Conservation (phyloP, 768 basidiomycete genomes). For the Cystobasidium onofrii region DNA sequence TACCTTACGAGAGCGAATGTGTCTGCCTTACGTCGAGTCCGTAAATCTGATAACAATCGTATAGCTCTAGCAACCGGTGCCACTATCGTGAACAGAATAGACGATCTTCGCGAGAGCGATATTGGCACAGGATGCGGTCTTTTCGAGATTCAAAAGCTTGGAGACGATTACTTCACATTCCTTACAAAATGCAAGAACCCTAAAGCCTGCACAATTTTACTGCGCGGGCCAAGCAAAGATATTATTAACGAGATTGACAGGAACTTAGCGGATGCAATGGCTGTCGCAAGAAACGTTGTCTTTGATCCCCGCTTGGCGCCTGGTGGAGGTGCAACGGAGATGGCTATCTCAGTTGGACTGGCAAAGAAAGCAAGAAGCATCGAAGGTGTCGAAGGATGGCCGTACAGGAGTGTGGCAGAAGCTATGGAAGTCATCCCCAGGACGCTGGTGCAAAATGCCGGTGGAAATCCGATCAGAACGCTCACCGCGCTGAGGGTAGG, state of each 20-base stretch:
- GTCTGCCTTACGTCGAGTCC: constrained; percentile 89
- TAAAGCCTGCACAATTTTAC: constrained; percentile 94
- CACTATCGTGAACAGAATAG: constrained; percentile 91
- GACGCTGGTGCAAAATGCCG: constrained; percentile 87
- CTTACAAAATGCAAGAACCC: constrained; percentile 80
- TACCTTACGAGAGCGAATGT: constrained; percentile 77
- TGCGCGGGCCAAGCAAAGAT: constrained; percentile 95
- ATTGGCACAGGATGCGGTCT: constrained; percentile 87
- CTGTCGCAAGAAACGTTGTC: constrained; percentile 89
- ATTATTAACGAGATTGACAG: constrained; percentile 97
- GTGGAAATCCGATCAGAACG: constrained; percentile 87
- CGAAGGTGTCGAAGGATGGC: constrained; percentile 82
- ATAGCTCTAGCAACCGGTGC: constrained; percentile 91
- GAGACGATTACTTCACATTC: constrained; percentile 99
- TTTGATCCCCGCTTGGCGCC: constrained; percentile 92
- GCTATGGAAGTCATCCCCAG: constrained; percentile 96
- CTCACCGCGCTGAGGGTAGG: constrained; percentile 84
- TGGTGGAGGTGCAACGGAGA: constrained; percentile 94
- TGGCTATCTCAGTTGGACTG: constrained; percentile 87
- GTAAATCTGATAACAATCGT: constrained; percentile 98
- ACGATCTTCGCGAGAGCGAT: constrained; percentile 85
- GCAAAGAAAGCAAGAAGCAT: constrained; percentile 64
- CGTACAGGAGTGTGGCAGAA: constrained; percentile 83
- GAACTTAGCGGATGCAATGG: constrained; percentile 95
- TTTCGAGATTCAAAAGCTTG: constrained; percentile 95